Conservation (phyloP, 805 yeast genomes). For the Yarrowia sp. region DNA sequence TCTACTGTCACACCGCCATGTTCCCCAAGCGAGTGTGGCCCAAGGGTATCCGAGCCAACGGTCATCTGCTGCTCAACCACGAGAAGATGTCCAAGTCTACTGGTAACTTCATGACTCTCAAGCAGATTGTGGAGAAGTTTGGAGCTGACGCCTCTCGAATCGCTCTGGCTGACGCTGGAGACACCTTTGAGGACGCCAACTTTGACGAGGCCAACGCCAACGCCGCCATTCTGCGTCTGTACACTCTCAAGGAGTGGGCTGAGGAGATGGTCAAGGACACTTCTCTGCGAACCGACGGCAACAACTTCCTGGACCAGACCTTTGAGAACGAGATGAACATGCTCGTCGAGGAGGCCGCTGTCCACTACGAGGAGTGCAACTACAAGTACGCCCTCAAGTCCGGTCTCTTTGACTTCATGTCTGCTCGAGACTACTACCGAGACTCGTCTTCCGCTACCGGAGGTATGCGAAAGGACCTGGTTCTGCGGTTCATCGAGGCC, state of each 20-base stretch:
- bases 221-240: constrained; percentile 92
- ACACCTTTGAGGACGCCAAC: constrained; percentile 94
- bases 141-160: constrained; percentile 98
- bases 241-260: constrained; percentile 91
- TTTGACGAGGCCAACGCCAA: constrained; percentile 95
- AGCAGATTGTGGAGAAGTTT: constrained; percentile 77
- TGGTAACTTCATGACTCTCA: constrained; percentile 91
- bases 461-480: constrained; percentile 77
- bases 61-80: constrained; percentile 91
- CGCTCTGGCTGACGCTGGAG: constrained; percentile 98
- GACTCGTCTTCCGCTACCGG: constrained; percentile 54
- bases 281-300: constrained; percentile 53
- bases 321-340: constrained; percentile 91
- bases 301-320: constrained; percentile 75
- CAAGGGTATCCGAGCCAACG: constrained; percentile 86
- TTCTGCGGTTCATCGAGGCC: constrained; percentile 74
- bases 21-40: constrained; percentile 95
- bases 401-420: constrained; percentile 91
- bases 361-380: constrained; percentile 65
- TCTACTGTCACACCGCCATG: constrained; percentile 87
- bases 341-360: constrained; percentile 69
- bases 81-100: constrained; percentile 98
- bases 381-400: constrained; percentile 86
- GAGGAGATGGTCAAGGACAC: constrained; percentile 63
- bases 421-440: constrained; percentile 94